Conservation (phyloP, 176 grass and related monocot species). For the Elaeis guineensis region DNA sequence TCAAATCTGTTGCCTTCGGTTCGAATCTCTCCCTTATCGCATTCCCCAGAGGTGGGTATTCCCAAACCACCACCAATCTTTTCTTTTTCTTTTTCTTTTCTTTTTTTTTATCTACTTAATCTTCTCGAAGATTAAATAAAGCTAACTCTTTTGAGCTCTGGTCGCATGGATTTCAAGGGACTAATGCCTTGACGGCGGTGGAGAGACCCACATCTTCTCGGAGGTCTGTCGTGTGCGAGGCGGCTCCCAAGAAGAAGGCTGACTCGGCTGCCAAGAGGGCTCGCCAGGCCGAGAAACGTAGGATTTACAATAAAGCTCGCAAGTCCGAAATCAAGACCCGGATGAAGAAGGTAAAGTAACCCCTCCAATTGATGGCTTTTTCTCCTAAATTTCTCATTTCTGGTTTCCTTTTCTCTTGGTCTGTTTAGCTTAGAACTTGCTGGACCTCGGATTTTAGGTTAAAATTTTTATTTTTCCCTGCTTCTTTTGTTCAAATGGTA, state of each 20-base stretch:
- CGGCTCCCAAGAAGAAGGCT: conserved; percentile 27
- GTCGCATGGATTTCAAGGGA: background rate
- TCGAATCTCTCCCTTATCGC: conserved; percentile 12
- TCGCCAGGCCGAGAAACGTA: conserved; percentile 48
- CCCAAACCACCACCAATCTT: background rate
- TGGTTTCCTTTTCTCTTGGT: too few species aligned
- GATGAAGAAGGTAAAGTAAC: conserved; percentile 54
- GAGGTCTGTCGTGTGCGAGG: conserved; percentile 48
- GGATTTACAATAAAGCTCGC: conserved; percentile 54
- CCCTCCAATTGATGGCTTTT: background rate
- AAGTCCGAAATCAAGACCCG: conserved; percentile 75
- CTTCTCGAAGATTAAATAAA: background rate
- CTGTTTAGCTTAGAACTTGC: too few species aligned
- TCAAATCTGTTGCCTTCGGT: conserved; percentile 4
- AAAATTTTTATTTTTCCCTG: too few species aligned
- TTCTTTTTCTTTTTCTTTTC: background rate
- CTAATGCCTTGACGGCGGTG: background rate
- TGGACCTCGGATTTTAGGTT: too few species aligned
- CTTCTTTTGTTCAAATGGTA: too few species aligned
- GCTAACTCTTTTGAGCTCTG: background rate
- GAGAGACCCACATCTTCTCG: conserved; percentile 4
- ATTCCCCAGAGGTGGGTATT: conserved; percentile 5
- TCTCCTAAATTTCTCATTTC: background rate
- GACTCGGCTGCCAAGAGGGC: conserved; percentile 65
- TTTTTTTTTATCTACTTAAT: background rate